A percentile compares a stretch with the other conserved stretches of the same genome.
Evolutionary conservation across 495 filamentous ascomycete genomes (phyloP).

Genomic region (Neurospora sp.): DNA sequence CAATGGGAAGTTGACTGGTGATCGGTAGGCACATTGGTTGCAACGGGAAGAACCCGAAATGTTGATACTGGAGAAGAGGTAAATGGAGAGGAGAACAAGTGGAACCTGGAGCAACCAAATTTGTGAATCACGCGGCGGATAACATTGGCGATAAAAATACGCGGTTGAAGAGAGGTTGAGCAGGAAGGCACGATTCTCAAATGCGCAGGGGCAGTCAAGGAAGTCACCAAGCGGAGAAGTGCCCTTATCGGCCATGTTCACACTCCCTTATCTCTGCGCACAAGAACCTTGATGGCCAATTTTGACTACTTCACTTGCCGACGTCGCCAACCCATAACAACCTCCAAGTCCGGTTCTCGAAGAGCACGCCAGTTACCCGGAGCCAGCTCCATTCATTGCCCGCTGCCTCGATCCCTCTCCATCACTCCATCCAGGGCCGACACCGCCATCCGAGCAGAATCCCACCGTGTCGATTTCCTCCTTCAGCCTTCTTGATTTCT

Average conservation of each 20-base stretch:
- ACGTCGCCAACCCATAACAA: background rate
- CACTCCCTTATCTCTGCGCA: background rate
- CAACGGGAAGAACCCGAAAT: background rate
- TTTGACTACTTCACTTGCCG: background rate
- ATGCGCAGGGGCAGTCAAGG: too few species aligned
- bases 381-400: background rate
- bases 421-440: background rate
- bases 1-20: background rate
- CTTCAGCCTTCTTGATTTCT: background rate
- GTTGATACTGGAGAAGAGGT: background rate
- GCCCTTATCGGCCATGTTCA: background rate
- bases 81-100: too few species aligned
- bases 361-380: background rate
- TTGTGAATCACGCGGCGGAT: too few species aligned
- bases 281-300: background rate
- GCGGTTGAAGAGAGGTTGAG: too few species aligned
- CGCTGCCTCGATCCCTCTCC: background rate
- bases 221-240: background rate
- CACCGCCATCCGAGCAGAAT: background rate
- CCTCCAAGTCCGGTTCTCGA: background rate
- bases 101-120: too few species aligned
- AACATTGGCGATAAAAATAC: too few species aligned
- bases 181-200: too few species aligned
- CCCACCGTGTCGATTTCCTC: background rate
- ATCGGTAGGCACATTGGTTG: background rate